Evolutionary conservation across 2,329 filamentous ascomycete genomes (phyloP).

Genomic region (Microascus cirrosus): DNA sequence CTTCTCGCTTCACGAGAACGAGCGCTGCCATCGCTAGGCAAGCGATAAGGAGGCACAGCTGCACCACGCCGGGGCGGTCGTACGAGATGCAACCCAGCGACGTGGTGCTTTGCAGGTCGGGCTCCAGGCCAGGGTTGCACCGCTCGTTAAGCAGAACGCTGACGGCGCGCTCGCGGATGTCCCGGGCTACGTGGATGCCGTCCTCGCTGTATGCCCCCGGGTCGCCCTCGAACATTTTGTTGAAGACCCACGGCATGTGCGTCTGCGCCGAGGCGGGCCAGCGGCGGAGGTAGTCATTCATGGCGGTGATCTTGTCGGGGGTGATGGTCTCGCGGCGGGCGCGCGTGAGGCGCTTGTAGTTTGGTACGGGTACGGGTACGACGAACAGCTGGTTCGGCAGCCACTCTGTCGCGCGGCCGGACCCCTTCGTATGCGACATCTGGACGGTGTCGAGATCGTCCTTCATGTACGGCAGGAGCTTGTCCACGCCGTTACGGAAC

Average conservation of each 20-base stretch:
- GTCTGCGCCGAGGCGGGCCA: slow-evolving; percentile 25
- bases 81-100: slow-evolving; percentile 7
- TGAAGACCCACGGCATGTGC: slow-evolving; percentile 38
- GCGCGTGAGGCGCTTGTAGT: slow-evolving; percentile 28
- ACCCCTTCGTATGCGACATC: background rate
- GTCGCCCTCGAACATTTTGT: slow-evolving; percentile 29
- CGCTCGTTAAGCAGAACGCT: slow-evolving; percentile 41
- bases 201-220: slow-evolving; percentile 24
- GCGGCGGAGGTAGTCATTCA: slow-evolving; percentile 39
- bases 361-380: slow-evolving; percentile 32
- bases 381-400: slow-evolving; percentile 17
- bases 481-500: slow-evolving; percentile 34
- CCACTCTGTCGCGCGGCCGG: background rate
- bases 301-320: slow-evolving; percentile 33
- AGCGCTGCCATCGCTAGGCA: slow-evolving; percentile 15
- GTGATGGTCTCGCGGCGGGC: slow-evolving; percentile 29
- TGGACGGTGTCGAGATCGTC: slow-evolving; percentile 10
- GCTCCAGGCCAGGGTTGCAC: slow-evolving; percentile 30
- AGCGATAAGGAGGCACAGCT: slow-evolving; percentile 12
- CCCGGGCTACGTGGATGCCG: slow-evolving; percentile 31
- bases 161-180: slow-evolving; percentile 28
- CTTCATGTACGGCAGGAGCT: slow-evolving; percentile 23
- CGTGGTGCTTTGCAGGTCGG: slow-evolving; percentile 9
- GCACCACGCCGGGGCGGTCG: slow-evolving; percentile 5
- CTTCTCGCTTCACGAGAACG: slow-evolving; percentile 7